Evolutionary conservation across 164 flowering plant species (phyloP), one percentile per base, ranked within the genome.

Genomic region (grape (Vitis vinifera)): DNA sequence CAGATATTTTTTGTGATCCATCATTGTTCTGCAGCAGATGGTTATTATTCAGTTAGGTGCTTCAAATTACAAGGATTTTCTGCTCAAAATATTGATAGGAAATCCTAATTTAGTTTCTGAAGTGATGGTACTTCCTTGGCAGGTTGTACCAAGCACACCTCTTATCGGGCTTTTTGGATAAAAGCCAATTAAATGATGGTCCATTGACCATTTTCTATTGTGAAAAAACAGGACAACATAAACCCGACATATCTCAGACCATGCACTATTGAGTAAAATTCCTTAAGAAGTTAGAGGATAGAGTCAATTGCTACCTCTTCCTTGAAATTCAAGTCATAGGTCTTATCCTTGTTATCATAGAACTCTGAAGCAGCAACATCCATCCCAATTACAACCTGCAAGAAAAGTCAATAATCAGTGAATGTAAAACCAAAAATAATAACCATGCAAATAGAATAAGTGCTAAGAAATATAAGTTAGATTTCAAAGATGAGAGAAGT

Each of bases 361-460:
- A 92, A 92, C 66, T 92, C 96, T 65, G 98, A 92, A 51, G 98
- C 98, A 66, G 98, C 98, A 81, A 92, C 98, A 83, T 92, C 98
- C 98, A 92, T 92, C 61, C 98, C 98, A 74, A 92, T 92, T 30
- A 92, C 94, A 74, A 92, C 93, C 97, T 91, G 58, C n/a, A 50
- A 62, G 2, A 68, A 51, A 63, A 31, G 8, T 19, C 10, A 30
- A 48, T 63, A n/a, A 17, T 6, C n/a, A 1, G 63, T 23, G 5
- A 30, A 2, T 49, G 51, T 50, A 23, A 67, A 72, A 62, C 9
- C 3, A 60, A 16, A 29, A 2, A 59, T 44, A n/a, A 75, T 55
- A 14, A 80, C 88, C 44, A 0, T 37, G 7, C 4, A 37, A 37
- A 3, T 3, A 37, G 44, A 37, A 6, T 0, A 37, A 6, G 44